Base-by-base conservation (phyloP, 2,329 filamentous ascomycete species). In the Aspergillus eucalypticola region DNA sequence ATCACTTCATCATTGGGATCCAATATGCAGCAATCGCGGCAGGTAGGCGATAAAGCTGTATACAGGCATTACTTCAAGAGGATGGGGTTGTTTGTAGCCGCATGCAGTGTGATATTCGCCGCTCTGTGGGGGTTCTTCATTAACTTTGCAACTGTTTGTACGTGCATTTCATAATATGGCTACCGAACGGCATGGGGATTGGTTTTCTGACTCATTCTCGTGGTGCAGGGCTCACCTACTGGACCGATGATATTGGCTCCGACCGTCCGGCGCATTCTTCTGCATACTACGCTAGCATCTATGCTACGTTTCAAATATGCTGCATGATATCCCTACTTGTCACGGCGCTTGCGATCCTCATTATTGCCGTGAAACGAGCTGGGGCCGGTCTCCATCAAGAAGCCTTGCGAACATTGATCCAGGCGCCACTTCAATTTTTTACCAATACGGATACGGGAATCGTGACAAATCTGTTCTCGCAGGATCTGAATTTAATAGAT, bases 401-500 rank as follows among this genome's bases (percentile, higher is more conserved):
- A 15, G 63, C 63, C 19, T 58, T 74, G 49, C 41, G 42, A 15
- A 65, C 61, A 10, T 49, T 65, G 17, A 49, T 64, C 41, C 69
- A 67, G 35, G 76, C 78, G 19, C 74, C 76, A 19, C 69, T 80
- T 66, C 73, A 71, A 1, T 82, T 81, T 67, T 79, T 82, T 58
- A 69, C 76, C 0, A 73, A 71, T 2, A 80, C 76, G 0, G 79
- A 82, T 62, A 76, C 75, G 11, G 80, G 79, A n/a, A 71, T 77
- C 13, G 79, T 75, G 2, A 69, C 77, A n/a, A 82, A 82, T 60
- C 69, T 77, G 21, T 82, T 83, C 65, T 77, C 74, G n/a, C 79
- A 82, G 61, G 80, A 83, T 67, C 69, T 82, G 4, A 70, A 75
- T 55, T 67, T 82, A n/a, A 78, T 82, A 13, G 80, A 82, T 53